Evolutionary conservation across 2,329 filamentous ascomycete genomes (phyloP), one percentile per base, ranked within the genome.

Genomic region (Keithomyces neogunnii): DNA sequence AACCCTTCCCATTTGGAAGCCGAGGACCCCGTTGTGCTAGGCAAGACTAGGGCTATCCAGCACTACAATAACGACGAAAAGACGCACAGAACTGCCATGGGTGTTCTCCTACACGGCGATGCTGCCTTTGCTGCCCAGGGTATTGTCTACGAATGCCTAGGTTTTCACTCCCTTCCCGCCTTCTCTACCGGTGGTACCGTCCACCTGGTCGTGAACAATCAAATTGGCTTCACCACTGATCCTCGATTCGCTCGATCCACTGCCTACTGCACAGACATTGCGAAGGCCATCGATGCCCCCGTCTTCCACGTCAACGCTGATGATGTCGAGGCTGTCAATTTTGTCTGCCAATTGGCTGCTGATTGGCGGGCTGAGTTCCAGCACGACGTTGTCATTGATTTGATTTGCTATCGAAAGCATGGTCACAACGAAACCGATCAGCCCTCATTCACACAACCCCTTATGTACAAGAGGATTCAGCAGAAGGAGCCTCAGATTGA

Each of bases 391-490:
- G 91, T 99, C 61, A 89, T 99, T 64, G 93, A 99, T 70, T 83
- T 99, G 63, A 90, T 97, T 66, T 99, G 93, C 81, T 99, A 99
- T 80, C 88, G 93, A 66, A 99, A 97, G 77, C 85, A 96, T 70
- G 93, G 93, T 56, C 93, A 99, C 83, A 99, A 99, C 75, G 93
- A 99, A 77, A 99, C 93, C 9, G 93, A 99, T 68, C 93, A 99
- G 77, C 93, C 93, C 46, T 96, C 92, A 40, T 99, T 99, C 78
- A 99, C 93, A n/a, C 93, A 99, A 70, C 93, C 93, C 40, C 76
- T 96, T 61, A 99, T 99, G 93, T 99, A 99, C 82, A 96, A 97
- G 84, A 88, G 88, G 64, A 97, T 99, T 66, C 81, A 84, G 60
- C 79, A 85, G 54, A 89, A 97, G 69, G 80, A 86, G 57, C 83